These are phyloP conservation scores for Amanita rubescens DNA, from an alignment of 768 basidiomycete genomes.

Conservation along the genomic window DNA sequence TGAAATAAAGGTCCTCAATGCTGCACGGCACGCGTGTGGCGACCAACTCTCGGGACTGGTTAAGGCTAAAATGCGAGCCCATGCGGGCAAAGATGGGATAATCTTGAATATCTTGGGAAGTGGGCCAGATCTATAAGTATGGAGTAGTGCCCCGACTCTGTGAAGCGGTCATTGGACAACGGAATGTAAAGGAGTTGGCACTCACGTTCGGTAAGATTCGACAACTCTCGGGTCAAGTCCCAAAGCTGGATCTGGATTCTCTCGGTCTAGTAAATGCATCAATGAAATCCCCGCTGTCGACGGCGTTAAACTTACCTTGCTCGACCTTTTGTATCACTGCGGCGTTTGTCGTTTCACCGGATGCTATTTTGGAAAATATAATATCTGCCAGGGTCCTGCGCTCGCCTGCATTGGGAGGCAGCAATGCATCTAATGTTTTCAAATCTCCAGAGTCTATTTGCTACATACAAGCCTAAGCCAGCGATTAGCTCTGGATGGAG, in stretches of 20 bases:
- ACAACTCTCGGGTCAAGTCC: slow-evolving; percentile 91
- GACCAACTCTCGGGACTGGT: slow-evolving; percentile 94
- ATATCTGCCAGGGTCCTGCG: slow-evolving; percentile 89
- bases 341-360: slow-evolving; percentile 44
- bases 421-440: slow-evolving; percentile 73
- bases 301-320: slow-evolving; percentile 37
- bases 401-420: slow-evolving; percentile 68
- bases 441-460: slow-evolving; percentile 90
- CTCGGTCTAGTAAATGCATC: slow-evolving; percentile 28
- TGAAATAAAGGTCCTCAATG: slow-evolving; percentile 92
- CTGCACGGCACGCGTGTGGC: slow-evolving; percentile 89
- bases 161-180: slow-evolving; percentile 2
- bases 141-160: slow-evolving; percentile 82
- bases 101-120: slow-evolving; percentile 98
- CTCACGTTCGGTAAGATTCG: slow-evolving; percentile 88
- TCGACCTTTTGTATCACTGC: slow-evolving; percentile 53
- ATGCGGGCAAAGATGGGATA: slow-evolving; percentile 89
- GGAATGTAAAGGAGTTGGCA: slow-evolving; percentile 6
- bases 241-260: slow-evolving; percentile 70
- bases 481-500: background rate
- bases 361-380: slow-evolving; percentile 91
- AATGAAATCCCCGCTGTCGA: background rate
- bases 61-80: slow-evolving; percentile 92
- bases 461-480: slow-evolving; percentile 27
- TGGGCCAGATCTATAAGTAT: slow-evolving; percentile 87